These are phyloP conservation scores for Penicillium turbatum DNA, from an alignment of 495 filamentous ascomycete genomes.

Conservation along the genomic window DNA sequence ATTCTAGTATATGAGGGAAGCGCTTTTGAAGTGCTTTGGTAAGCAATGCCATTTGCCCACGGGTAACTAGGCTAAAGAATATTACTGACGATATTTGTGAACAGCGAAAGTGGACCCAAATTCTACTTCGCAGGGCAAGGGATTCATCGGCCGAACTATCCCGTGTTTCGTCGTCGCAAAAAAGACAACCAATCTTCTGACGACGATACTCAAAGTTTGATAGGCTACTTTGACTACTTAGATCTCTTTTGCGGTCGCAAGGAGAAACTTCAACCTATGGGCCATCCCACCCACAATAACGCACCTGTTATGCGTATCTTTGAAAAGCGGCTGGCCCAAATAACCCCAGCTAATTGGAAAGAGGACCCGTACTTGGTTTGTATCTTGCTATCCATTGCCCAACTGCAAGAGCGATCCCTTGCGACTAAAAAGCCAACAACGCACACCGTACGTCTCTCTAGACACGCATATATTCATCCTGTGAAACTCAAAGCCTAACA, in stretches of 20 bases:
- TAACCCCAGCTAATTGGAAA: constrained; percentile 17
- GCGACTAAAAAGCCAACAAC: not conserved
- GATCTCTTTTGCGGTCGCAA: constrained; percentile 5
- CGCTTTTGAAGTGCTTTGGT: too few relatives aligned
- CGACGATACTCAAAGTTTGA: not conserved
- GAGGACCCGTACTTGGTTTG: constrained; percentile 22
- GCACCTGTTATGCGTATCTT: not conserved
- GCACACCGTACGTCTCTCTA: constrained; percentile 6
- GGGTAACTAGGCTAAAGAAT: not conserved
- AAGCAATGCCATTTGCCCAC: not conserved
- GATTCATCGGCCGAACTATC: constrained; percentile 16
- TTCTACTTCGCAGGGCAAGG: constrained; percentile 13
- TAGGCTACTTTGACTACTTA: constrained; percentile 17
- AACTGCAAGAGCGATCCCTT: constrained; percentile 14
- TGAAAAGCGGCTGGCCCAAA: constrained; percentile 3
- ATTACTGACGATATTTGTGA: not conserved
- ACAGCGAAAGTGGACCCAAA: constrained; percentile 11
- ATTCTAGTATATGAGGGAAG: too few relatives aligned
- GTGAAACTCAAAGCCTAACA: too few relatives aligned
- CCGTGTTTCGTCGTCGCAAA: constrained; percentile 9
- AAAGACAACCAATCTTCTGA: not conserved
- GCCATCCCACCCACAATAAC: not conserved
- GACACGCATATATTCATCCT: not conserved
- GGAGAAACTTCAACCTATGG: not conserved
- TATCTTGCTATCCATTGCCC: constrained; percentile 15